Evolutionary conservation across 345 rosid genomes (phyloP), one percentile per base, ranked within the genome.

Genomic region (Abelmoschus esculentus): DNA sequence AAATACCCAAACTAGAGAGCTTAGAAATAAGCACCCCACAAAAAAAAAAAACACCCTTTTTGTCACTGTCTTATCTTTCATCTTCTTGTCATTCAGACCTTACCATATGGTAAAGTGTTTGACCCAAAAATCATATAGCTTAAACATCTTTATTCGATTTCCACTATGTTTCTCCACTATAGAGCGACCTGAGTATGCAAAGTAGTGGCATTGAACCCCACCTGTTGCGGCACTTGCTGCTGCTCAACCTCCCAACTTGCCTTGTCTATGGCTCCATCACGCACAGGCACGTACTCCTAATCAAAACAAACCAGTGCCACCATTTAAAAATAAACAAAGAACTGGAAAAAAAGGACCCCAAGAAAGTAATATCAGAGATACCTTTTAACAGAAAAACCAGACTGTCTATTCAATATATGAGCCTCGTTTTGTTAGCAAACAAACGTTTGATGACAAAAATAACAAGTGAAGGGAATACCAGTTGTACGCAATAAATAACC

Each of bases 211-310:
- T 76, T 85, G 71, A 83, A 74, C 70, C 75, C 86, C 77, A 76
- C 80, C 75, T 77, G 84, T 54, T 79, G 80, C 59, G 70, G 78
- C 13, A 36, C 56, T 59, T 55, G 67, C 55, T 71, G 71, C 5
- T 79, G 77, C 28, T 86, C 96, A 53, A 77, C 76, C 73, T 90
- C 96, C 98, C 91, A 92, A 57, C 77, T 90, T 72, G 87, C 88
- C 78, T 83, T 92, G 53, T 87, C 86, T 64, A 92, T 80, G 66
- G 75, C 80, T 75, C 96, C 96, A 80, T 86, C 97, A 78, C 76
- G 86, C 76, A 87, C 90, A 29, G 96, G 96, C 77, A 82, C 89
- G 80, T 90, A 92, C 66, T 86, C 98, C 98, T 92, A 71, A 55
- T 17, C 61, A 60, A 32, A 64, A 60, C 49, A 56, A 77, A 69